phyloP scores from a whole-genome alignment of 2,329 filamentous ascomycete genomes.

The Blumeria graminis region DNA sequence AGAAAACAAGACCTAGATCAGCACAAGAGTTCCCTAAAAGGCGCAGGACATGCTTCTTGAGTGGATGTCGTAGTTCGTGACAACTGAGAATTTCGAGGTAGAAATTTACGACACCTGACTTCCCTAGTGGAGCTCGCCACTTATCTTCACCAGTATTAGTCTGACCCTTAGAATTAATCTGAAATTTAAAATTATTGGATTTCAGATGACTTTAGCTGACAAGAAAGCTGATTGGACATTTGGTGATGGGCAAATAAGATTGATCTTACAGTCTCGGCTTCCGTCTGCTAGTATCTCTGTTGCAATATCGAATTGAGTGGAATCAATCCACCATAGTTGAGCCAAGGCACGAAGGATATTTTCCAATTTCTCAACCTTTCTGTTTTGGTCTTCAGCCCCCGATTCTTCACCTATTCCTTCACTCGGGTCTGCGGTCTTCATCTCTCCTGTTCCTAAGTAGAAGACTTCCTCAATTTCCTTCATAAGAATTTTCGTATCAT shows the following conservation, averaged over 20 bases:
- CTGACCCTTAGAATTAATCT: not conserved
- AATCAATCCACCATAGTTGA: constrained; percentile 19
- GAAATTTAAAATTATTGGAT: not conserved
- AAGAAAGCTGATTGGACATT: not conserved
- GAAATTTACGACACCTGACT: constrained; percentile 32
- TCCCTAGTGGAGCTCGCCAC: constrained; percentile 31
- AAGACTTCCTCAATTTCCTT: constrained; percentile 7
- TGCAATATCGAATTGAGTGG: constrained; percentile 21
- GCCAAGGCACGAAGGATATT: constrained; percentile 9
- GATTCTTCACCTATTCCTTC: constrained; percentile 8
- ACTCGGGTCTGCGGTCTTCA: constrained; percentile 4
- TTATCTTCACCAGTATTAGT: constrained; percentile 19
- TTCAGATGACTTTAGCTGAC: not conserved
- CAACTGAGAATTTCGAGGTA: constrained; percentile 24
- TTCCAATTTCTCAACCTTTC: constrained; percentile 12
- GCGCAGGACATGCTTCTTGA: constrained; percentile 31
- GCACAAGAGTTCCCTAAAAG: constrained; percentile 38
- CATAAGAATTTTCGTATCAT: constrained; percentile 3
- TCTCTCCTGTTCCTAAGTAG: constrained; percentile 5
- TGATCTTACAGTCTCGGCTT: constrained; percentile 26
- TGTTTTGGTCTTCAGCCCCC: constrained; percentile 12
- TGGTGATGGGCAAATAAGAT: not conserved
- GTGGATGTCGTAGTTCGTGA: constrained; percentile 17
- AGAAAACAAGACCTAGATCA: constrained; percentile 24
- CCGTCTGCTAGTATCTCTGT: constrained; percentile 29